Conservation (phyloP, 768 basidiomycete species). For the Pleurotus sapidus region DNA sequence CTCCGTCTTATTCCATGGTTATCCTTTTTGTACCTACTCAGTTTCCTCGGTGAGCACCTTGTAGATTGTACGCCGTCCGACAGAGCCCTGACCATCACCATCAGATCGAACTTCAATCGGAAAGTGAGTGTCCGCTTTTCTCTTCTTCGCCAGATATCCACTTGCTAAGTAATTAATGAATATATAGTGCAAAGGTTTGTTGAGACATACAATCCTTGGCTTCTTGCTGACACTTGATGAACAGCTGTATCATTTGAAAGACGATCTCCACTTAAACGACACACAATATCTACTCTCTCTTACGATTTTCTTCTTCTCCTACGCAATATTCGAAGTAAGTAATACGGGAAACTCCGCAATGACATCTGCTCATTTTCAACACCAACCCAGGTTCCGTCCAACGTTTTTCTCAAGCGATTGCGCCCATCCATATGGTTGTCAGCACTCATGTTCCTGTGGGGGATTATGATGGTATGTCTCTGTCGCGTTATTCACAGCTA, state of each 20-base stretch:
- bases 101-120: conserved; percentile 48
- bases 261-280: conserved; percentile 57
- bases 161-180: conserved; percentile 8
- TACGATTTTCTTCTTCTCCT: conserved; percentile 39
- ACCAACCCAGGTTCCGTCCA: conserved; percentile 65
- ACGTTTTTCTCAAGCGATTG: conserved; percentile 68
- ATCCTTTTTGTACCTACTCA: conserved; percentile 72
- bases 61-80: conserved; percentile 19
- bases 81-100: no score
- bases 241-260: conserved; percentile 63
- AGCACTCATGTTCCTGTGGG: conserved; percentile 70
- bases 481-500: not conserved
- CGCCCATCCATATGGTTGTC: conserved; percentile 80
- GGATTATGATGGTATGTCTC: conserved; percentile 66
- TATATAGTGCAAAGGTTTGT: conserved; percentile 42
- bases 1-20: conserved; percentile 66
- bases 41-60: conserved; percentile 59
- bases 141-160: conserved; percentile 12
- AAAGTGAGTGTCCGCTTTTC: conserved; percentile 33
- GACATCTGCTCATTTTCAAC: conserved; percentile 13
- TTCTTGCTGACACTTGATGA: not conserved
- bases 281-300: conserved; percentile 63
- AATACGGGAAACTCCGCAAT: not conserved
- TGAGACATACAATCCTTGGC: not conserved
- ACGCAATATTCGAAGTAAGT: conserved; percentile 12